Percentiles rank a stretch among this genome's conserved stretches.
Evolutionary conservation across 371 early-diverging fungal genomes (phyloP).

Genomic region (Umbelopsis sp.): DNA sequence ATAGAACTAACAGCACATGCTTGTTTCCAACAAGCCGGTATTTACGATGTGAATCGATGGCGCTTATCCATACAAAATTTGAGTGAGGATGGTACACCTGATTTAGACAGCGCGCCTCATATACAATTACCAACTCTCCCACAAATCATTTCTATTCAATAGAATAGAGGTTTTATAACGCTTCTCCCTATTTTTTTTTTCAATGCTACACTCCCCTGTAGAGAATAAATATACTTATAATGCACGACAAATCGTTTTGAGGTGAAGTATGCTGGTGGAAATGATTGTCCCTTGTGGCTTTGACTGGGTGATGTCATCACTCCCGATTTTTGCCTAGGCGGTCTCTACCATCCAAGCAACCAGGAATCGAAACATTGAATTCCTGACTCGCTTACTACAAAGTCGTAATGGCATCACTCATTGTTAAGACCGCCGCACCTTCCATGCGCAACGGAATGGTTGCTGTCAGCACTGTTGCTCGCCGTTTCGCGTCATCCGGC

Average conservation of each 20-base stretch:
- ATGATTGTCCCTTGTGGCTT: background rate
- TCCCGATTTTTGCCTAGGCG: background rate
- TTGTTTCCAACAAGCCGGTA: conserved; percentile 62
- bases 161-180: background rate
- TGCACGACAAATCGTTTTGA: no score
- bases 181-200: background rate
- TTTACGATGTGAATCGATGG: conserved; percentile 81
- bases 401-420: conserved; percentile 14
- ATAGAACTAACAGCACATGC: conserved; percentile 49
- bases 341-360: background rate
- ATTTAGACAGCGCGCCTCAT: conserved; percentile 1
- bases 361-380: background rate
- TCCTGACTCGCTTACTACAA: conserved; percentile 3
- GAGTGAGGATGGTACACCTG: background rate
- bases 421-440: conserved; percentile 13
- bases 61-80: conserved; percentile 48
- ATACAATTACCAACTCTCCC: background rate
- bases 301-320: background rate
- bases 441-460: background rate
- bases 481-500: conserved; percentile 13
- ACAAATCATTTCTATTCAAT: conserved; percentile 15
- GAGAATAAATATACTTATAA: background rate
- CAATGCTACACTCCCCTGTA: background rate
- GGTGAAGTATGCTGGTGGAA: background rate
- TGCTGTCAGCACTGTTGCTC: conserved; percentile 13